Evolutionary conservation across 2,329 filamentous ascomycete species (phyloP).

Genomic region (Trichoderma cornu-damae): DNA sequence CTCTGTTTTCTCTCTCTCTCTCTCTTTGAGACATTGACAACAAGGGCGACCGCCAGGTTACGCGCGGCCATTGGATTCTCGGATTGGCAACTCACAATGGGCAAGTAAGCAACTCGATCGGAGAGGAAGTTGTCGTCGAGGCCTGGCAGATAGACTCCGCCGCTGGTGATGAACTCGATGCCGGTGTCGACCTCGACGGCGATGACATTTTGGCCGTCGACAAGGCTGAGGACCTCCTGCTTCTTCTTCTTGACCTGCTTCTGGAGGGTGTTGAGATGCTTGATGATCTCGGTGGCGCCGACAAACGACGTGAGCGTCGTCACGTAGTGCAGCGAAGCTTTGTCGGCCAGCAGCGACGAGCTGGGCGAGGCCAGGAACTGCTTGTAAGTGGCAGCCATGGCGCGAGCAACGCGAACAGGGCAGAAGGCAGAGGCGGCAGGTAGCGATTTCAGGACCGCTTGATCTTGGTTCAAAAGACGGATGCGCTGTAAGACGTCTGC

Average conservation of each 20-base stretch:
- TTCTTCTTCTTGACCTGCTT: slow-evolving; percentile 78
- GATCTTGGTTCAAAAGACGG: not conserved
- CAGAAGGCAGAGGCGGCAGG: not conserved
- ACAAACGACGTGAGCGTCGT: slow-evolving; percentile 74
- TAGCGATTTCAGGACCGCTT: not conserved
- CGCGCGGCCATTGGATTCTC: not conserved
- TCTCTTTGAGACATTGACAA: no score
- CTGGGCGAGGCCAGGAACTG: slow-evolving; percentile 66
- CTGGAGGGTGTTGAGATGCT: slow-evolving; percentile 67
- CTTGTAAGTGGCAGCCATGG: slow-evolving; percentile 55
- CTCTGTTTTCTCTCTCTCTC: no score
- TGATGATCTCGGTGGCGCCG: slow-evolving; percentile 70
- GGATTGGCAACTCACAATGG: slow-evolving; percentile 61
- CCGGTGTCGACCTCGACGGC: slow-evolving; percentile 82
- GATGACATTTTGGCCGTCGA: slow-evolving; percentile 66
- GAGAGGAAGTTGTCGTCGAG: slow-evolving; percentile 92
- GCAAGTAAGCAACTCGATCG: slow-evolving; percentile 71
- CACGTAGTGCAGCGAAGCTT: slow-evolving; percentile 78
- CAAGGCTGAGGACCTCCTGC: slow-evolving; percentile 66
- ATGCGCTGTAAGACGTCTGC: not conserved
- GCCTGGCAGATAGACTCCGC: slow-evolving; percentile 79
- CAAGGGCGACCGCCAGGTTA: not conserved
- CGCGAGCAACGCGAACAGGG: slow-evolving; percentile 17
- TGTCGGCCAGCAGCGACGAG: slow-evolving; percentile 56
- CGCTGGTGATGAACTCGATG: slow-evolving; percentile 73